phyloP scores from a whole-genome alignment of 2,329 filamentous ascomycete species.

The Zopfia rhizophila region DNA sequence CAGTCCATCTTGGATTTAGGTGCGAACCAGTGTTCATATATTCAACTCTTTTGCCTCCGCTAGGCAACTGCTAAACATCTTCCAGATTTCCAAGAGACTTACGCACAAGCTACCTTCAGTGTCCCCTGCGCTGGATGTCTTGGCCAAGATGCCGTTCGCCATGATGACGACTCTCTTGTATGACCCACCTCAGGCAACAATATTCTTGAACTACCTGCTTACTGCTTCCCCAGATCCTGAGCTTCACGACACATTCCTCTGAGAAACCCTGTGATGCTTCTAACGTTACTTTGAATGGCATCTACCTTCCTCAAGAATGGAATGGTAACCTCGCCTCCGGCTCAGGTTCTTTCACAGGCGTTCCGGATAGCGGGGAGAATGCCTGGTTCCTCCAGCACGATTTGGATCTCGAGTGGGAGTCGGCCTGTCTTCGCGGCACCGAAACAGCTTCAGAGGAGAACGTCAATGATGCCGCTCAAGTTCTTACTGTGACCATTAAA shows the following conservation, averaged over 20 bases:
- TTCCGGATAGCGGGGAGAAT: constrained; percentile 44
- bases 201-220: constrained; percentile 33
- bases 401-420: constrained; percentile 52
- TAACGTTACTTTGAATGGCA: constrained; percentile 56
- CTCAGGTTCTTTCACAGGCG: constrained; percentile 42
- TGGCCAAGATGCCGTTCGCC: constrained; percentile 49
- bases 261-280: constrained; percentile 49
- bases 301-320: constrained; percentile 51
- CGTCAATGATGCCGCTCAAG: constrained; percentile 44
- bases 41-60: constrained; percentile 31
- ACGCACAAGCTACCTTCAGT: constrained; percentile 55
- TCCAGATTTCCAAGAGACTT: constrained; percentile 45
- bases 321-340: constrained; percentile 49
- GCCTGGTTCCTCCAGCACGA: constrained; percentile 46
- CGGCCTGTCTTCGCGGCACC: constrained; percentile 48
- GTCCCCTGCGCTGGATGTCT: constrained; percentile 56
- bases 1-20: constrained; percentile 38
- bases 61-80: constrained; percentile 45
- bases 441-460: constrained; percentile 26
- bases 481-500: constrained; percentile 53
- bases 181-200: constrained; percentile 49
- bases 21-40: constrained; percentile 38
- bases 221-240: constrained; percentile 52
- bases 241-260: constrained; percentile 52
- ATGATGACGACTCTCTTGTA: constrained; percentile 55